phyloP scores from a whole-genome alignment of 495 filamentous ascomycete genomes.

The Sordaria brevicollis region DNA sequence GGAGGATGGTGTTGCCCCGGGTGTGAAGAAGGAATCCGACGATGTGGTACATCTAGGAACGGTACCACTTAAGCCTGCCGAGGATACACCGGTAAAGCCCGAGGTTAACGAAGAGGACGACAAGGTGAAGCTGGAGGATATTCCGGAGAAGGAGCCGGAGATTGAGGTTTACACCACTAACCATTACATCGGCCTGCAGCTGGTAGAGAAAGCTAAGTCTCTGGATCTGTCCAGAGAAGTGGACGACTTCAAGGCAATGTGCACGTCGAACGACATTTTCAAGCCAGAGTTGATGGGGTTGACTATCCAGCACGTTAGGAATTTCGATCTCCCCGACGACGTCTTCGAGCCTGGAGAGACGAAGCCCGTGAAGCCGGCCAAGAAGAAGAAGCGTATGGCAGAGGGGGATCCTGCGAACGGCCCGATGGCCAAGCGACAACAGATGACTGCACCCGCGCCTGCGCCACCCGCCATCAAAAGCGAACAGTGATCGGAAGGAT shows the following conservation, averaged over 20 bases:
- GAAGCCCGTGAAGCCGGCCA: conserved; percentile 51
- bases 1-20: conserved; percentile 2
- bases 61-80: conserved; percentile 1
- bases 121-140: conserved; percentile 12
- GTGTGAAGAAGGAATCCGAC: conserved; percentile 11
- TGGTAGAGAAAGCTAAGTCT: conserved; percentile 39
- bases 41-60: background rate
- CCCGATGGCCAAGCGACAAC: conserved; percentile 16
- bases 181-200: conserved; percentile 26
- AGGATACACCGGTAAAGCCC: conserved; percentile 4
- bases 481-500: background rate
- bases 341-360: conserved; percentile 76
- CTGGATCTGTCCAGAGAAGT: conserved; percentile 64
- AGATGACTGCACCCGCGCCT: conserved; percentile 26
- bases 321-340: conserved; percentile 77
- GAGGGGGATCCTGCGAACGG: conserved; percentile 7
- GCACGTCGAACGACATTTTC: conserved; percentile 56
- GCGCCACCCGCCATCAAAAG: conserved; percentile 11
- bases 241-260: conserved; percentile 60
- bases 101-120: conserved; percentile 1
- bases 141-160: conserved; percentile 13
- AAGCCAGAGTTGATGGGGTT: conserved; percentile 48
- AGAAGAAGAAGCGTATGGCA: conserved; percentile 30
- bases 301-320: conserved; percentile 63
- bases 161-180: conserved; percentile 21